Evolutionary conservation across 768 basidiomycete species (phyloP), one percentile per base, ranked within the genome.

Genomic region (Porphyrellus cyaneotinctus): DNA sequence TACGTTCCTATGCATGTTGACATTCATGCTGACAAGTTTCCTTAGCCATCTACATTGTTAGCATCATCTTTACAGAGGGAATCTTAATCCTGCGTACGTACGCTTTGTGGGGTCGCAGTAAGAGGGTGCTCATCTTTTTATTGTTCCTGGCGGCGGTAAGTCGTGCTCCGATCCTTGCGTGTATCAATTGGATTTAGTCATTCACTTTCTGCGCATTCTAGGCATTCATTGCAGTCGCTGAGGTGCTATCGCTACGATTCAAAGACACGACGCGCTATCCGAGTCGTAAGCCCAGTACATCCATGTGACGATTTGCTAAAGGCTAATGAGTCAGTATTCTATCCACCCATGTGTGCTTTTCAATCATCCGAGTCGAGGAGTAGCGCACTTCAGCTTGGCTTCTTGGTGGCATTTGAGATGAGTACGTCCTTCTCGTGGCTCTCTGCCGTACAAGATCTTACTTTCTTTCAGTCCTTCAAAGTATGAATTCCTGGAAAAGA

Each of bases 11-110:
- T 26, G 0, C 22, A 31, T 31, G 26, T 8, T 17, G 24, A 33
- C 7, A 0, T 20, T 2, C 26, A 39, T 18, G 10, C 24, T 57
- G 30, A 65, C 28, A 22, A 24, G 15, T 13, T 18, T 15, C n/a
- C 15, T 35, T 30, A 65, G 60, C 32, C n/a, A 18, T 53, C 2
- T 64, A 51, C 46, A 52, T 2, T 24, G 42, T 39, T 17, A 56
- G 62, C n/a, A 26, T 61, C n/a, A n/a, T 66, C 17, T 49, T 49
- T 11, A 35, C 59, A 0, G 56, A 57, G 47, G 59, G 43, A 9
- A 51, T 66, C 26, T 54, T 65, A 38, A 66, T 66, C 24, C 41
- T 66, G 3, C 64, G 64, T 22, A 66, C 64, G 22, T 66, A 61
- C 20, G 62, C 64, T 28, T 42, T 65, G 48, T 65, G 64, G 59